These are phyloP conservation scores for Pichia paraexigua DNA, from an alignment of 805 yeast species.

Conservation along the genomic window DNA sequence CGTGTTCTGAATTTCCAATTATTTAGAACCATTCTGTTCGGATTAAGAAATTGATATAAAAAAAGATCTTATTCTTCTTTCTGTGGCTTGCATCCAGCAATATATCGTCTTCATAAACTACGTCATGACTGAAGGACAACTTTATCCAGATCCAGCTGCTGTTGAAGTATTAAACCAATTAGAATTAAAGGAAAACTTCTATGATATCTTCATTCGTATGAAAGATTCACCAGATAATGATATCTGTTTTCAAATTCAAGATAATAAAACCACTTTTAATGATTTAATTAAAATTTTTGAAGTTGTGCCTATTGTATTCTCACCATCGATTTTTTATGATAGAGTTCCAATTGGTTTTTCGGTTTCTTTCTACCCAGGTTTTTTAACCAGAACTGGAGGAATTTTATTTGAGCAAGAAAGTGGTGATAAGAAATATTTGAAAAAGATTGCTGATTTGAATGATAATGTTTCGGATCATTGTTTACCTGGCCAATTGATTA, in stretches of 20 bases:
- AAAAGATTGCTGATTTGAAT: conserved; percentile 40
- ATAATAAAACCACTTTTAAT: conserved; percentile 47
- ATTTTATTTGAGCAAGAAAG: conserved; percentile 61
- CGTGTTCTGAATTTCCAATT: not conserved
- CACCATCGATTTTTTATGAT: conserved; percentile 73
- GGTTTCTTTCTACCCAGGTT: conserved; percentile 65
- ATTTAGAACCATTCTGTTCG: too few species aligned
- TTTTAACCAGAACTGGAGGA: conserved; percentile 75
- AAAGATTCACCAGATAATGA: conserved; percentile 82
- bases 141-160: not conserved
- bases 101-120: not conserved
- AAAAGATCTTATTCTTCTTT: not conserved
- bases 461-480: conserved; percentile 45
- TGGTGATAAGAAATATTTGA: conserved; percentile 36
- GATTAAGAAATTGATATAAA: too few species aligned
- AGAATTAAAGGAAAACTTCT: not conserved
- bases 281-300: conserved; percentile 56
- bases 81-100: not conserved
- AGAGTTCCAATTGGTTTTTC: conserved; percentile 56
- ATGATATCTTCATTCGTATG: conserved; percentile 66
- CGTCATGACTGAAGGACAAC: not conserved
- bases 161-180: not conserved
- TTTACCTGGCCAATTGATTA: conserved; percentile 87
- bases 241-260: conserved; percentile 72
- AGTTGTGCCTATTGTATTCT: conserved; percentile 61